A percentile compares a stretch with the other conserved stretches of the same genome.
Evolutionary conservation across 2,329 filamentous ascomycete genomes (phyloP).

Genomic region (Beauveria sp.): DNA sequence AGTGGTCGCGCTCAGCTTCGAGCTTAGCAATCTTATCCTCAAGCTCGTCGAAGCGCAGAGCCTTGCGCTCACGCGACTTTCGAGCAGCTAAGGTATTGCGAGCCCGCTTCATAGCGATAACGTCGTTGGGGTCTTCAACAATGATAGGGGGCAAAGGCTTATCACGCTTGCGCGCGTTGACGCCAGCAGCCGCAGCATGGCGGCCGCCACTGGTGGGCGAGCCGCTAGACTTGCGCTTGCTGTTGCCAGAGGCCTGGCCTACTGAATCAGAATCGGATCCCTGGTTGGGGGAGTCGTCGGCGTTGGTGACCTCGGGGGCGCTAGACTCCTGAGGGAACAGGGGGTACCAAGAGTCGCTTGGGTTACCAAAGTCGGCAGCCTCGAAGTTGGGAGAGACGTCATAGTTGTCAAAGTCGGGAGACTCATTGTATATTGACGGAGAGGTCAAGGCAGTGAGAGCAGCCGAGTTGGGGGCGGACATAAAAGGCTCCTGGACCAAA

Average conservation of each 20-base stretch:
- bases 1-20: constrained; percentile 57
- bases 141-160: constrained; percentile 75
- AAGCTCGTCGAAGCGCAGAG: constrained; percentile 64
- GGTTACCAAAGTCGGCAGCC: constrained; percentile 44
- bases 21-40: constrained; percentile 67
- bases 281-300: constrained; percentile 35
- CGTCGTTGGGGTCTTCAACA: constrained; percentile 65
- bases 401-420: constrained; percentile 66
- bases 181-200: constrained; percentile 63
- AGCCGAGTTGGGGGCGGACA: constrained; percentile 73
- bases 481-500: constrained; percentile 58
- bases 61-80: constrained; percentile 84
- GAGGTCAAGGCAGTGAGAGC: constrained; percentile 80
- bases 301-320: constrained; percentile 19
- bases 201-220: constrained; percentile 40
- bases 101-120: constrained; percentile 81
- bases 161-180: constrained; percentile 66
- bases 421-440: constrained; percentile 70
- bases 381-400: constrained; percentile 74
- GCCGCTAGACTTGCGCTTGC: constrained; percentile 39
- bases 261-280: constrained; percentile 39
- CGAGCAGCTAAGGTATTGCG: constrained; percentile 90
- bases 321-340: constrained; percentile 55
- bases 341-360: constrained; percentile 58
- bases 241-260: constrained; percentile 32